A percentile compares a stretch with the other conserved stretches of the same genome.
These are phyloP conservation scores for Balansia obtecta DNA, from an alignment of 2,329 filamentous ascomycete species.

Conservation along the genomic window DNA sequence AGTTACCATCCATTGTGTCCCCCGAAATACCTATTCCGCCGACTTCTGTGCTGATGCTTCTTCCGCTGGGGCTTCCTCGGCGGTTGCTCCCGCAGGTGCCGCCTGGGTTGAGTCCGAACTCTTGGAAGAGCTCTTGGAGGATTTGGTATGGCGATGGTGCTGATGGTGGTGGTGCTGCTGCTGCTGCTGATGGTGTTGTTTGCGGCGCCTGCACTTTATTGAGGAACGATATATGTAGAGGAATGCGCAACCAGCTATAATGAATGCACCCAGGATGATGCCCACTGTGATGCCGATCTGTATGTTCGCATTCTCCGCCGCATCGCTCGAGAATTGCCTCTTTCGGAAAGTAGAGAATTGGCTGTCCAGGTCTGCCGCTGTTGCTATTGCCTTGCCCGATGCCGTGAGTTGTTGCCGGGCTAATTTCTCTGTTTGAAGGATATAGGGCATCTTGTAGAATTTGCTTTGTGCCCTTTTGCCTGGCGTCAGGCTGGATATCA, in stretches of 20 bases:
- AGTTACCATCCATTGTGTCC: background rate
- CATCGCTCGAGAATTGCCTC: slow-evolving; percentile 16
- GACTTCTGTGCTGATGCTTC: background rate
- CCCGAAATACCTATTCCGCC: background rate
- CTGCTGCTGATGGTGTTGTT: slow-evolving; percentile 8
- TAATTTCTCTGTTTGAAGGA: too few relatives aligned
- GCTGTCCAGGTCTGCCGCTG: background rate
- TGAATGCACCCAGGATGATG: slow-evolving; percentile 26
- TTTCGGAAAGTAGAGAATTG: slow-evolving; percentile 5
- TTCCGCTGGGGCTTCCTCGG: background rate
- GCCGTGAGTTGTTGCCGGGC: background rate
- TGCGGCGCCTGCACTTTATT: slow-evolving; percentile 21
- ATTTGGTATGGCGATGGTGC: slow-evolving; percentile 11
- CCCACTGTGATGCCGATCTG: slow-evolving; percentile 32
- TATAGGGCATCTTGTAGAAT: background rate
- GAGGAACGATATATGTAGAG: slow-evolving; percentile 27
- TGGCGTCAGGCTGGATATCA: background rate
- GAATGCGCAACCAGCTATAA: slow-evolving; percentile 24
- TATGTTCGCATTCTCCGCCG: slow-evolving; percentile 22
- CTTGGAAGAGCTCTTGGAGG: slow-evolving; percentile 17
- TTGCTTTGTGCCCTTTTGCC: background rate
- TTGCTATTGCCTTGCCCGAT: background rate
- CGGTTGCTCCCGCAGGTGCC: background rate
- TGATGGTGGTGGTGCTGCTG: too few relatives aligned
- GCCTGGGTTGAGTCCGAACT: slow-evolving; percentile 12